Conservation (phyloP, 2,329 filamentous ascomycete genomes). For the Alternaria sp. region DNA sequence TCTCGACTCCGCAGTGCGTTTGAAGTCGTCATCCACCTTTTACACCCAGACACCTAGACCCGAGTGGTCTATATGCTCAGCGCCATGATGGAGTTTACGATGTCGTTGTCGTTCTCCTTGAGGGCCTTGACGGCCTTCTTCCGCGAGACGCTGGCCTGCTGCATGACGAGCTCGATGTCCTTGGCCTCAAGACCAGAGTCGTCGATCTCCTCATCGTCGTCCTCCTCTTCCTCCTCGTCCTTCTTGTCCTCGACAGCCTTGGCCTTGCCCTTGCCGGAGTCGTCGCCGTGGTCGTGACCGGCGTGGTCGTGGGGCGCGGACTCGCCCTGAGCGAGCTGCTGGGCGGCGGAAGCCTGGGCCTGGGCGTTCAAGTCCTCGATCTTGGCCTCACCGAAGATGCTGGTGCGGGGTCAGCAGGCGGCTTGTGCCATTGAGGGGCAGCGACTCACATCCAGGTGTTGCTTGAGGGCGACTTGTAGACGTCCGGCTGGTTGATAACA, state of each 20-base stretch:
- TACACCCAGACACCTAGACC: constrained; percentile 14
- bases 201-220: constrained; percentile 93
- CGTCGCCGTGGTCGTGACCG: constrained; percentile 75
- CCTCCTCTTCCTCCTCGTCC: constrained; percentile 63
- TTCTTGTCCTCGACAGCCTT: constrained; percentile 69
- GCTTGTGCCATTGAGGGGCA: constrained; percentile 9
- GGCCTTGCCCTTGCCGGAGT: constrained; percentile 69
- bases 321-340: constrained; percentile 85
- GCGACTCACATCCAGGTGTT: constrained; percentile 98
- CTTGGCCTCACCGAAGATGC: constrained; percentile 99
- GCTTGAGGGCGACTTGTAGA: constrained; percentile 99
- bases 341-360: constrained; percentile 92
- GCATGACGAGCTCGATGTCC: constrained; percentile 99
- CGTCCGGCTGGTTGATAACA: constrained; percentile 99
- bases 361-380: constrained; percentile 99
- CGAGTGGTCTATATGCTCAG: constrained; percentile 62
- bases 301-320: constrained; percentile 70
- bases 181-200: constrained; percentile 95
- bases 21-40: constrained; percentile 22
- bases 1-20: constrained; percentile 20
- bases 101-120: constrained; percentile 99
- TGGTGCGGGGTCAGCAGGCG: constrained; percentile 52
- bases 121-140: constrained; percentile 99
- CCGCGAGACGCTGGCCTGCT: constrained; percentile 92
- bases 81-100: constrained; percentile 99